Base-by-base conservation (phyloP, 2,329 filamentous ascomycete species). In the Tolypocladium inflatum region DNA sequence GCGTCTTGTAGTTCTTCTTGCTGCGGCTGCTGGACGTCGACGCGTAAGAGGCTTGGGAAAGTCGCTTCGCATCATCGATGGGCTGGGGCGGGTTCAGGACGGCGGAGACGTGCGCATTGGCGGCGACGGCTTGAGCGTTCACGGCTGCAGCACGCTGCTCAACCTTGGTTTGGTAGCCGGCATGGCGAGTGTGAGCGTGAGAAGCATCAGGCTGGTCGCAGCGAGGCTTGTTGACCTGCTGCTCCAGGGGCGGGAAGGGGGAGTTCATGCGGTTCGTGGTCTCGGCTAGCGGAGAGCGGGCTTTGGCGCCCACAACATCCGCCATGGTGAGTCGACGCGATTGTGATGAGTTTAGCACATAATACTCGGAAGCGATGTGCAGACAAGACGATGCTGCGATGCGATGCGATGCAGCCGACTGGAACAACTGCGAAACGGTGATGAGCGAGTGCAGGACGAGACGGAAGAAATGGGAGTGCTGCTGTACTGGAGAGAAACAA, bases 1-100 rank as follows among this genome's bases (percentile, higher is more conserved):
- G 88, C 13, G 88, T 90, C 73, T 87, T 87, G 62, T 77, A 76
- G 33, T 73, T 74, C 62, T 72, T 73, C 58, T 71, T 73, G 60
- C 73, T 74, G 41, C 71, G 69, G 42, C 71, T 68, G 61, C 73
- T 76, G 13, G 73, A 72, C 0, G 73, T 71, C 23, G 74, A 76
- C 10, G 71, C 69, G 58, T 75, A 72, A n/a, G 74, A 76, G 26
- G 70, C 72, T 57, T 74, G 73, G 6, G 74, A 76, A 39, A 72
- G 65, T 41, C 74, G 71, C 60, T 71, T 75, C 50, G 65, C 63
- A 3, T 72, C 71, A 7, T 75, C 72, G 30, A 56, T 60, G 2
- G 68, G 65, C 37, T 68, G 66, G 15, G 70, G 66, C 7, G 70
- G 65, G 26, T 60, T 69, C 53, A 70, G 57, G 11, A 61, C 61